Evolutionary conservation across 306 rosid species (phyloP).

Genomic region (Fragaria ananassa): DNA sequence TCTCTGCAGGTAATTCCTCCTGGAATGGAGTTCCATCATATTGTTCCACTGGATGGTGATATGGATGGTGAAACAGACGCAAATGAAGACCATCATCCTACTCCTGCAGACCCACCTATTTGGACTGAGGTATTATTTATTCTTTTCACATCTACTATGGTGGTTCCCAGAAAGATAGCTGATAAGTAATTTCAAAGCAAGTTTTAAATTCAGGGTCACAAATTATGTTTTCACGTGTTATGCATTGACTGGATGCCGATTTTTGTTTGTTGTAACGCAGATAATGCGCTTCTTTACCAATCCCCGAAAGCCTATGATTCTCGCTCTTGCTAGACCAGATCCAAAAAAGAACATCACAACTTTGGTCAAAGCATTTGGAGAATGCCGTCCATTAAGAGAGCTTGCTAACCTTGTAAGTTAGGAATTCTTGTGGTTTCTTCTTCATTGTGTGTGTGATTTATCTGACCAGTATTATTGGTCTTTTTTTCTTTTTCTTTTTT

Average conservation of each 20-base stretch:
- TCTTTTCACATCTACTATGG: constrained; percentile 28
- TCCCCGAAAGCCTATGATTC: constrained; percentile 96
- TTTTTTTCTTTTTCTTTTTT: constrained; percentile 5
- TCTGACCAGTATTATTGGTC: constrained; percentile 23
- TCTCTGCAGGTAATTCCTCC: constrained; percentile 82
- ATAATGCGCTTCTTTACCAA: constrained; percentile 95
- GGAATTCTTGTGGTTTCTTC: constrained; percentile 22
- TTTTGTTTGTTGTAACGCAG: constrained; percentile 43
- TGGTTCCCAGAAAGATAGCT: constrained; percentile 21
- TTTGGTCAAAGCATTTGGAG: constrained; percentile 97
- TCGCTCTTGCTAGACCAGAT: constrained; percentile 98
- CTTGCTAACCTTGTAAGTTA: constrained; percentile 88
- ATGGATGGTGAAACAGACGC: constrained; percentile 76
- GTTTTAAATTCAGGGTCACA: constrained; percentile 12
- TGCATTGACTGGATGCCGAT: constrained; percentile 18
- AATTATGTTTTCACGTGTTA: constrained; percentile 21
- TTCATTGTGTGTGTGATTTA: constrained; percentile 28
- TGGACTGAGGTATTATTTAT: constrained; percentile 81
- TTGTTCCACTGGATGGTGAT: constrained; percentile 78
- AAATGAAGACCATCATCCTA: constrained; percentile 77
- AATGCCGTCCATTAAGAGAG: constrained; percentile 92
- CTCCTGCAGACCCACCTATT: constrained; percentile 85
- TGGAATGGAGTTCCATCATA: constrained; percentile 98
- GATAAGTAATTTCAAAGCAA: constrained; percentile 17
- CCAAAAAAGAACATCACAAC: constrained; percentile 99